Evolutionary conservation across 1,284 basidiomycete genomes (phyloP), one percentile per base, ranked within the genome.

Genomic region (Cystobasidium sp.): DNA sequence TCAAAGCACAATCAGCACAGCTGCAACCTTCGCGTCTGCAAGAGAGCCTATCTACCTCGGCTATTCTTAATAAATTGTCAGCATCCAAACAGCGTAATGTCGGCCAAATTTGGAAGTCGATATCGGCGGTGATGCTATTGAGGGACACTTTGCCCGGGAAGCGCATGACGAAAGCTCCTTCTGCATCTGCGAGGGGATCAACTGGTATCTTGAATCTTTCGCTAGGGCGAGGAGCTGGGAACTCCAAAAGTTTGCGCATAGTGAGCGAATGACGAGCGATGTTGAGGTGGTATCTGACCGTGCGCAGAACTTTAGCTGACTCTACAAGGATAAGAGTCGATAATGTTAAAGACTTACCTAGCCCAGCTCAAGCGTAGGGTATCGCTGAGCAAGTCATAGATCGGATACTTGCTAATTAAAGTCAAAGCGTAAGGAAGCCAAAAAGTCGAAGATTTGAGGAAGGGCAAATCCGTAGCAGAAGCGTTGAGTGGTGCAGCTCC

Each of bases 11-110:
- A 90, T 76, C 8, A 46, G 52, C 22, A 8, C 31, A 31, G 65
- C 14, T 63, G 7, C 22, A 43, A 20, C 10, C 47, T 6, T 59
- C 5, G 68, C 18, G 7, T 85, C 55, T 78, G 91, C 91, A 31
- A 22, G 16, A 63, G 43, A 14, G 46, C n/a, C 6, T 24, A n/a
- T 44, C 24, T 24, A 65, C 62, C 87, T 98, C 95, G 81, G 93
- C 93, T 74, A 94, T 91, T 37, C 92, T 94, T 74, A 98, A 84
- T 76, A 98, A 91, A 80, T 97, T 94, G 82, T 97, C 95, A 74
- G 97, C 88, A 79, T 94, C 94, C 74, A 98, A 84, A 77, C 91
- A 91, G 82, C 96, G 93, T 87, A 98, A 97, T 68, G 98, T 82
- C 0, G 95, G 95, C 94, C 94, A 98, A 88, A 97, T 93, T 62